Base-by-base conservation (phyloP, 208 protist species). In the Trypanosoma vivax region DNA sequence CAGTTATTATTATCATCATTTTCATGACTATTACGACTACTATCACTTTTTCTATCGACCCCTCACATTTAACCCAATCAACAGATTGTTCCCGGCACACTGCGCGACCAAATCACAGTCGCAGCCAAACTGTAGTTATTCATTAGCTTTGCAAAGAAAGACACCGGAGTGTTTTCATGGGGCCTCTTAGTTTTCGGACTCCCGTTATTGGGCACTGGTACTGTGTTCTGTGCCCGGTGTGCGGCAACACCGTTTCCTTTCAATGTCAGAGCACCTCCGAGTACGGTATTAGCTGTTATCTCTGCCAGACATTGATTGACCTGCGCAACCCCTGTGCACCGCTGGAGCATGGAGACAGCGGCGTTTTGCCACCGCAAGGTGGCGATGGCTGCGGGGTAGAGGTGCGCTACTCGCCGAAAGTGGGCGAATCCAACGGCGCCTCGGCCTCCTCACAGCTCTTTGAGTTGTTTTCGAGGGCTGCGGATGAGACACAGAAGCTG, bases 161-260 rank as follows among this genome's bases (percentile, higher is more conserved):
- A n/a, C n/a, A n/a, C n/a, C n/a, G n/a, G n/a, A n/a, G n/a, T n/a
- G n/a, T n/a, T n/a, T n/a, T n/a, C n/a, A n/a, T n/a, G n/a, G n/a
- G n/a, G n/a, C n/a, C n/a, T 40, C 65, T 70, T 14, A 57, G 52
- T 24, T 29, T 45, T 21, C 69, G 60, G 23, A 34, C 40, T 30
- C 79, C 79, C 3, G 52, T 81, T 14, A 50, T 81, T 25, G 81
- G 81, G 47, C 62, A 63, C 42, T 57, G 14, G 25, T 92, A 92
- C 58, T 72, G 51, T 39, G 79, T 89, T 0, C 53, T 82, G 7
- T 92, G 85, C 57, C 85, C 85, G 1, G 48, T 71, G 34, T 92
- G 85, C 59, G 75, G 39, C 53, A 76, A 56, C 24, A 66, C 48
- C 9, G 70, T 88, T 48, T 60, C 45, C 41, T 93, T 90, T 50